These are phyloP conservation scores for Colletotrichum echinochloae DNA, from an alignment of 2,329 filamentous ascomycete genomes.

Conservation along the genomic window DNA sequence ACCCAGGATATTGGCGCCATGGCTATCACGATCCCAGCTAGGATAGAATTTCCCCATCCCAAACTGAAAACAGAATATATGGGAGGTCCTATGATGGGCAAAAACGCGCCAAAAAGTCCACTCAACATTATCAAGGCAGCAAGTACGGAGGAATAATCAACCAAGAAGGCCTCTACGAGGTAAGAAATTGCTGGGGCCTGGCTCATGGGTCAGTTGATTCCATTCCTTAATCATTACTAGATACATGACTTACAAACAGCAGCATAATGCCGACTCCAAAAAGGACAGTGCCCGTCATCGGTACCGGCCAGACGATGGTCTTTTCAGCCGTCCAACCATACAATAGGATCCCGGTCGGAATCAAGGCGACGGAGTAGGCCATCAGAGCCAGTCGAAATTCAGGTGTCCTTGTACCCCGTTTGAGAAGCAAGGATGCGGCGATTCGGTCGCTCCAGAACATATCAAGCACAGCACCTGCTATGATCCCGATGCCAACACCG, in stretches of 20 bases:
- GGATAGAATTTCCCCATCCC: slow-evolving; percentile 63
- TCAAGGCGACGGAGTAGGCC: slow-evolving; percentile 37
- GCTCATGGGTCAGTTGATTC: not conserved
- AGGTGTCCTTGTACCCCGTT: slow-evolving; percentile 38
- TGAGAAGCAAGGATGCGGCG: slow-evolving; percentile 30
- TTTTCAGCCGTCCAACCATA: slow-evolving; percentile 56
- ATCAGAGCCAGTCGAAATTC: slow-evolving; percentile 44
- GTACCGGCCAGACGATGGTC: slow-evolving; percentile 67
- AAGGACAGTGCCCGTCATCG: slow-evolving; percentile 63
- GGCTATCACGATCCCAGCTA: slow-evolving; percentile 54
- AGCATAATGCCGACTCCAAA: slow-evolving; percentile 55
- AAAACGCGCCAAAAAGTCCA: slow-evolving; percentile 60
- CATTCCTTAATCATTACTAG: accelerated
- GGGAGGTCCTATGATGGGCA: slow-evolving; percentile 62
- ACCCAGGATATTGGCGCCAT: slow-evolving; percentile 60
- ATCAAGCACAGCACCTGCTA: slow-evolving; percentile 44
- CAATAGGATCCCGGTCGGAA: slow-evolving; percentile 47
- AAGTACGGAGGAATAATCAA: slow-evolving; percentile 72
- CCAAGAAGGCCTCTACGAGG: slow-evolving; percentile 65
- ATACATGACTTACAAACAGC: slow-evolving; percentile 6
- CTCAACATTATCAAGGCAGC: slow-evolving; percentile 72
- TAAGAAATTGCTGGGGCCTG: slow-evolving; percentile 53
- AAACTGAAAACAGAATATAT: slow-evolving; percentile 64
- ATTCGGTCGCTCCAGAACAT: slow-evolving; percentile 41
- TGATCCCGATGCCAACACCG: slow-evolving; percentile 57